These are phyloP conservation scores for Lecanicillium sp. DNA, from an alignment of 2,329 filamentous ascomycete species.

Conservation along the genomic window DNA sequence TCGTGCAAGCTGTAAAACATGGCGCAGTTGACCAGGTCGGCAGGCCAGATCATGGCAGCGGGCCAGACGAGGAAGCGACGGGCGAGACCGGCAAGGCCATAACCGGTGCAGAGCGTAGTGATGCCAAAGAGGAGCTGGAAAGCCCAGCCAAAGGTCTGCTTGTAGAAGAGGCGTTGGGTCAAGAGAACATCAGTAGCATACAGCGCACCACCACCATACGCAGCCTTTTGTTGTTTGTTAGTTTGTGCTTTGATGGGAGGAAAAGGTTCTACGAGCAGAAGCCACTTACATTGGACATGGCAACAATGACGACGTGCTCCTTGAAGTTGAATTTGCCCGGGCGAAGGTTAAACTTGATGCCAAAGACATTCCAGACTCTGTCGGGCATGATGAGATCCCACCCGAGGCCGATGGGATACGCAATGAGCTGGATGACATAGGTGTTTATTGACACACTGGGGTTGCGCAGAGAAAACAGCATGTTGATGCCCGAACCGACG, in stretches of 20 bases:
- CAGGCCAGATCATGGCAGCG: slow-evolving; percentile 51
- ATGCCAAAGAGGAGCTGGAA: slow-evolving; percentile 47
- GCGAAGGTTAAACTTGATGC: slow-evolving; percentile 46
- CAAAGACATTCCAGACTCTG: slow-evolving; percentile 40
- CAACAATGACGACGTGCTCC: slow-evolving; percentile 53
- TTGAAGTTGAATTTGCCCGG: slow-evolving; percentile 53
- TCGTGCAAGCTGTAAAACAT: slow-evolving; percentile 41
- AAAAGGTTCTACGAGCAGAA: not conserved
- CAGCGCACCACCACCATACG: slow-evolving; percentile 48
- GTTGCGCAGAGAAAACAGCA: slow-evolving; percentile 51
- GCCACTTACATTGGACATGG: slow-evolving; percentile 54
- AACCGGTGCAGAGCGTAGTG: slow-evolving; percentile 48
- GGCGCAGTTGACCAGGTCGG: slow-evolving; percentile 43
- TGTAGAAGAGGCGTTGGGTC: slow-evolving; percentile 48
- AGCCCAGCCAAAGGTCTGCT: slow-evolving; percentile 44
- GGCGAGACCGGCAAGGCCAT: slow-evolving; percentile 46
- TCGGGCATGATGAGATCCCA: slow-evolving; percentile 49
- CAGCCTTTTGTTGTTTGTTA: slow-evolving; percentile 29
- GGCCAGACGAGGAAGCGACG: slow-evolving; percentile 46
- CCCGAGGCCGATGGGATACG: slow-evolving; percentile 47
- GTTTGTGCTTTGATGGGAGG: slow-evolving; percentile 13
- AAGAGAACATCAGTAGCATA: slow-evolving; percentile 44
- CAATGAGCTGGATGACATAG: slow-evolving; percentile 53
- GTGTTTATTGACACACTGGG: slow-evolving; percentile 52
- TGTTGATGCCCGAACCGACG: slow-evolving; percentile 52